phyloP scores from a whole-genome alignment of 352 stramenopile genomes.

The Phytophthora pini region DNA sequence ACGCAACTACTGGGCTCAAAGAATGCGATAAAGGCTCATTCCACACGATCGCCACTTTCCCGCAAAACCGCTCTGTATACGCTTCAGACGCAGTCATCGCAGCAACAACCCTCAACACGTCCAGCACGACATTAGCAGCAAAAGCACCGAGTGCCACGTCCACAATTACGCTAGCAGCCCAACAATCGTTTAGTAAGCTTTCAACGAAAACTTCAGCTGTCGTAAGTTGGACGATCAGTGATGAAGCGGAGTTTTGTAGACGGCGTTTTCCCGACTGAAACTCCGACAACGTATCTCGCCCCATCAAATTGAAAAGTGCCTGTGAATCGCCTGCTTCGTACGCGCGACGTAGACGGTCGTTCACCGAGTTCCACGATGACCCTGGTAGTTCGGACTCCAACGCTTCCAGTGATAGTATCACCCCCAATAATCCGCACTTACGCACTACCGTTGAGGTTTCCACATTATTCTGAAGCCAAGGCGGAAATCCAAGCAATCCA shows the following conservation, averaged over 20 bases:
- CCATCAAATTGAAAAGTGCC: conserved; percentile 8
- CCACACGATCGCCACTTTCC: not conserved
- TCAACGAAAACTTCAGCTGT: conserved; percentile 19
- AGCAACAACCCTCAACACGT: conserved; percentile 16
- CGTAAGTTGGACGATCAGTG: conserved; percentile 21
- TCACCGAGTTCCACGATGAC: conserved; percentile 3
- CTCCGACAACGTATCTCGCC: not conserved
- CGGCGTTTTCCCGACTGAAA: not conserved
- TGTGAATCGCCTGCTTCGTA: conserved; percentile 15
- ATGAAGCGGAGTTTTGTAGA: conserved; percentile 20
- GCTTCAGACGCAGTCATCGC: conserved; percentile 16
- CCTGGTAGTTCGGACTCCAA: conserved; percentile 21
- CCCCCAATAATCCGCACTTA: conserved; percentile 17
- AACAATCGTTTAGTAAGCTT: conserved; percentile 20
- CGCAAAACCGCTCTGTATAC: conserved; percentile 23
- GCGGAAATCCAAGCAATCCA: conserved; percentile 23
- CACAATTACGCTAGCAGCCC: conserved; percentile 18
- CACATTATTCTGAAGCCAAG: conserved; percentile 6
- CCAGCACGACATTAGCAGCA: conserved; percentile 13
- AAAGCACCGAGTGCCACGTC: conserved; percentile 21
- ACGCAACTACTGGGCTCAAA: conserved; percentile 1
- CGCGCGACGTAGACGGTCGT: conserved; percentile 5
- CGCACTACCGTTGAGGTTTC: not conserved
- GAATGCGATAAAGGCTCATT: not conserved
- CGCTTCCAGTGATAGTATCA: conserved; percentile 10